Percentiles rank a stretch among this genome's conserved stretches.
phyloP scores from a whole-genome alignment of 2,329 filamentous ascomycete genomes.

The Cladophialophora immunda region DNA sequence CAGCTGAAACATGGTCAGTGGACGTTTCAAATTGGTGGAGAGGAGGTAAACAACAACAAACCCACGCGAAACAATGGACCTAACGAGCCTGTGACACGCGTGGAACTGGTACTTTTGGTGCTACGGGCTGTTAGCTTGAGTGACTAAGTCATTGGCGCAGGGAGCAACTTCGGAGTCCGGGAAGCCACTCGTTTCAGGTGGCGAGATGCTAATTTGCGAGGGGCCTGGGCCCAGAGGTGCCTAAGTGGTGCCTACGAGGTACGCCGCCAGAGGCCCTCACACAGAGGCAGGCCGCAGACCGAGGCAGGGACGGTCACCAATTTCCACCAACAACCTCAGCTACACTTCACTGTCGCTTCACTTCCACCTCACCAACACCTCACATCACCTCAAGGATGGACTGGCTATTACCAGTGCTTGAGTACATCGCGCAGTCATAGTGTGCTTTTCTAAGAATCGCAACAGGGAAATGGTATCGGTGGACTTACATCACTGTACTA shows the following conservation, averaged over 20 bases:
- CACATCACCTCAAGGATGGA: too few species aligned
- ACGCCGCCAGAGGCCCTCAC: too few species aligned
- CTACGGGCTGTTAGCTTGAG: background rate
- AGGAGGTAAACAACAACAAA: background rate
- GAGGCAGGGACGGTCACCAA: background rate
- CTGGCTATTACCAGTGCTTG: too few species aligned
- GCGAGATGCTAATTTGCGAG: background rate
- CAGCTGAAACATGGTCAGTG: constrained; percentile 13
- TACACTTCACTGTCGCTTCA: too few species aligned
- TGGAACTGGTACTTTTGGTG: constrained; percentile 20
- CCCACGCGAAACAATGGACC: too few species aligned
- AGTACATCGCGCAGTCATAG: too few species aligned
- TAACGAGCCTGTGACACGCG: background rate
- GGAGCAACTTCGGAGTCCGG: constrained; percentile 15
- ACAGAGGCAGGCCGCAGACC: too few species aligned
- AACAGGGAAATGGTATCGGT: too few species aligned
- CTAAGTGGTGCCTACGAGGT: background rate
- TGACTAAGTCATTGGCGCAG: background rate
- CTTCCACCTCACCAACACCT: too few species aligned
- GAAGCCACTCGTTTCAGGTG: constrained; percentile 9
- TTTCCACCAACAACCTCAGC: background rate
- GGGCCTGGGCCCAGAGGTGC: background rate
- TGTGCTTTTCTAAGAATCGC: too few species aligned
- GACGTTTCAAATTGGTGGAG: constrained; percentile 12
- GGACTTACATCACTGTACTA: too few species aligned